These are phyloP conservation scores for Colletotrichum shisoi DNA, from an alignment of 2,329 filamentous ascomycete species.

Conservation along the genomic window DNA sequence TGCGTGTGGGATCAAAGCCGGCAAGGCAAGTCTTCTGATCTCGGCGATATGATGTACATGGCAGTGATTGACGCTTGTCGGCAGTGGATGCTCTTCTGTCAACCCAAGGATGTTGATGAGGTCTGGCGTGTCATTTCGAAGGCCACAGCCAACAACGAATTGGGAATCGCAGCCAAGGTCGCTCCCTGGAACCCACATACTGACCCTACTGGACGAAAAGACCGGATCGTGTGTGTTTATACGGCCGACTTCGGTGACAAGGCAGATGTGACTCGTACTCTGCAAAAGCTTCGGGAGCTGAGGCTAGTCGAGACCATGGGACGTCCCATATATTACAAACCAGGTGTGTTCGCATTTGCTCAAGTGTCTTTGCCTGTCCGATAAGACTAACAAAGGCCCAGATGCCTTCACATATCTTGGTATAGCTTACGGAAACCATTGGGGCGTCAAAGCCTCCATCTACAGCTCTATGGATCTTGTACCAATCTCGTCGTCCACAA, in stretches of 20 bases:
- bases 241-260: slow-evolving; percentile 76
- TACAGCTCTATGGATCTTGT: slow-evolving; percentile 59
- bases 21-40: slow-evolving; percentile 64
- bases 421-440: slow-evolving; percentile 67
- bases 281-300: slow-evolving; percentile 68
- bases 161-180: slow-evolving; percentile 79
- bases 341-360: slow-evolving; percentile 57
- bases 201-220: slow-evolving; percentile 52
- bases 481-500: background rate
- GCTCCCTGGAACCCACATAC: slow-evolving; percentile 59
- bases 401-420: slow-evolving; percentile 75
- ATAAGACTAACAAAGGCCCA: slow-evolving; percentile 44
- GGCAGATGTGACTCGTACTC: slow-evolving; percentile 72
- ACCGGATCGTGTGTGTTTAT: slow-evolving; percentile 77
- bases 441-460: slow-evolving; percentile 67
- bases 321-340: slow-evolving; percentile 78
- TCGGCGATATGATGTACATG: background rate
- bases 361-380: background rate
- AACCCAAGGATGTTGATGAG: slow-evolving; percentile 61
- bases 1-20: slow-evolving; percentile 64
- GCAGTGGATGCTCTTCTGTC: slow-evolving; percentile 79
- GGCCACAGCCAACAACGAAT: slow-evolving; percentile 71
- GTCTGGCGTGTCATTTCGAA: slow-evolving; percentile 72
- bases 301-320: slow-evolving; percentile 61
- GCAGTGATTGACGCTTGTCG: background rate